These are phyloP conservation scores for Gnaphalium uliginosum DNA, from an alignment of 129 eudicot genomes.

Conservation along the genomic window DNA sequence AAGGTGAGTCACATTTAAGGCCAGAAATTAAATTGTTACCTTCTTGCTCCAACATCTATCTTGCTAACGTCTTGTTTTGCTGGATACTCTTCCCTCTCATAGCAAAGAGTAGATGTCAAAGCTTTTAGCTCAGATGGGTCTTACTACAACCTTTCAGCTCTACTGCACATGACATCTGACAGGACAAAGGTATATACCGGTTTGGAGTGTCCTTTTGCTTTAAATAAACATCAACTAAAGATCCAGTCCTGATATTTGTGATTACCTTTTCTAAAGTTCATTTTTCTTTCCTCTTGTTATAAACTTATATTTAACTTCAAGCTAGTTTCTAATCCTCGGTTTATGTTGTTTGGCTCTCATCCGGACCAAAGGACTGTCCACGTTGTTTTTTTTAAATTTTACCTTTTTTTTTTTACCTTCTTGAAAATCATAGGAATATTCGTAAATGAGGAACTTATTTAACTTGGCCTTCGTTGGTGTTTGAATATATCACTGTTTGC, in stretches of 20 bases:
- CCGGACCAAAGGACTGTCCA: not conserved
- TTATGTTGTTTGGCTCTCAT: not conserved
- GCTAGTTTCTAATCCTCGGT: not conserved
- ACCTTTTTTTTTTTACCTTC: not conserved
- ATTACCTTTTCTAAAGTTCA: not conserved
- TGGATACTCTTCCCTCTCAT: conserved; percentile 22
- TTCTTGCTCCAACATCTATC: conserved; percentile 25
- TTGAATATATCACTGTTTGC: no score
- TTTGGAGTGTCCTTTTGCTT: conserved; percentile 10
- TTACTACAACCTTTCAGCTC: conserved; percentile 87
- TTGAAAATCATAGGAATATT: not conserved
- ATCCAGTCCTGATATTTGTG: conserved; percentile 2
- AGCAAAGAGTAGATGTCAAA: conserved; percentile 94
- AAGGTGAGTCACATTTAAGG: conserved; percentile 53
- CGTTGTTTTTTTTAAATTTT: not conserved
- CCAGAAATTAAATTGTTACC: not conserved
- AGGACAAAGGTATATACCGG: conserved; percentile 84
- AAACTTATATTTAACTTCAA: not conserved
- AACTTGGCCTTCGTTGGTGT: not conserved
- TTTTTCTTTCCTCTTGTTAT: not conserved
- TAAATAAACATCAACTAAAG: not conserved
- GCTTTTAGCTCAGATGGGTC: conserved; percentile 86
- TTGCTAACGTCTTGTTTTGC: conserved; percentile 13
- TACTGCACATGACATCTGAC: conserved; percentile 86
- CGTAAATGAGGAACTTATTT: no score